Percentiles rank a stretch among this genome's conserved stretches.
phyloP scores from a whole-genome alignment of 202 grass and related monocot species.

The Panicum hallii region DNA sequence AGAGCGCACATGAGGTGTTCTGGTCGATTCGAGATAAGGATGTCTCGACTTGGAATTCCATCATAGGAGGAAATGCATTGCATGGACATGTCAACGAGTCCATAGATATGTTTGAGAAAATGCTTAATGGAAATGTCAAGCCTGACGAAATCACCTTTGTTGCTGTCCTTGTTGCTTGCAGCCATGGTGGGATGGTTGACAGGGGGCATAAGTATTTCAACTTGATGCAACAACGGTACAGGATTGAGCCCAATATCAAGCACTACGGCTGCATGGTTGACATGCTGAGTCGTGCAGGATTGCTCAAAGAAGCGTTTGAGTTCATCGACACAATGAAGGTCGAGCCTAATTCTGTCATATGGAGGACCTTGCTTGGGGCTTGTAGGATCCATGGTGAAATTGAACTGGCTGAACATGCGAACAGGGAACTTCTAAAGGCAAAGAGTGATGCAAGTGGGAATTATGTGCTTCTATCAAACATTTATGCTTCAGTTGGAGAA shows the following conservation, averaged over 20 bases:
- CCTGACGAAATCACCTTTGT: constrained; percentile 91
- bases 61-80: constrained; percentile 76
- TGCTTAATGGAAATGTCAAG: constrained; percentile 62
- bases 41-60: constrained; percentile 88
- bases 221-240: constrained; percentile 73
- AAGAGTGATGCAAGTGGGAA: constrained; percentile 76
- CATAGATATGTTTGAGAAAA: constrained; percentile 63
- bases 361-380: constrained; percentile 85
- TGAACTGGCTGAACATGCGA: constrained; percentile 67
- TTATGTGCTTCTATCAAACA: constrained; percentile 85
- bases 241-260: constrained; percentile 76
- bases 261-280: constrained; percentile 92
- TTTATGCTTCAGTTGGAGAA: constrained; percentile 84
- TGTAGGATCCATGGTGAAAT: constrained; percentile 83
- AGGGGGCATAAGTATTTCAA: constrained; percentile 69
- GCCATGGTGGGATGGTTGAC: constrained; percentile 71
- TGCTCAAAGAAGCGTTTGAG: constrained; percentile 83
- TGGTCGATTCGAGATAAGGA: constrained; percentile 69
- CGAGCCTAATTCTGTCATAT: constrained; percentile 77
- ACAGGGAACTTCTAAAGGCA: constrained; percentile 60
- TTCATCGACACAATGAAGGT: constrained; percentile 77
- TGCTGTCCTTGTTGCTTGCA: constrained; percentile 75
- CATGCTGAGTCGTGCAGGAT: constrained; percentile 77
- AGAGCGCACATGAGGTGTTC: constrained; percentile 68
- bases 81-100: constrained; percentile 64